These are phyloP conservation scores for Aureobasidium sp. DNA, from an alignment of 2,329 filamentous ascomycete genomes.

Conservation along the genomic window DNA sequence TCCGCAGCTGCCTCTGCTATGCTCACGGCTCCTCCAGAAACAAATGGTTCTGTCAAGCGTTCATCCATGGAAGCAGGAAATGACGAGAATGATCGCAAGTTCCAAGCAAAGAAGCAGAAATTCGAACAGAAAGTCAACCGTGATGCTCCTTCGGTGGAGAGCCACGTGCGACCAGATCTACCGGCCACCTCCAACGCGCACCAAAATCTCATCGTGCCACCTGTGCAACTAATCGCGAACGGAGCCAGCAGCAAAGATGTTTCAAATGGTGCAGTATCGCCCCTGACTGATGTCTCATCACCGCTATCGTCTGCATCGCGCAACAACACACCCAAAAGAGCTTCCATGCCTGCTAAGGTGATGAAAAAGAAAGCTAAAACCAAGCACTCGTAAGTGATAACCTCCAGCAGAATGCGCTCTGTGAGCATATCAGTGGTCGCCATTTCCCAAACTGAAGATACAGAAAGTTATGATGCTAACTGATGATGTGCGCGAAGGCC, in stretches of 20 bases:
- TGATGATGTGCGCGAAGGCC: slow-evolving; percentile 43
- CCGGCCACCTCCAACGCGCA: neutral
- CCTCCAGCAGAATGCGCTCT: slow-evolving; percentile 1
- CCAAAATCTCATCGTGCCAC: slow-evolving; percentile 9
- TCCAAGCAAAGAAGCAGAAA: slow-evolving; percentile 26
- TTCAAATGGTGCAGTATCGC: slow-evolving; percentile 18
- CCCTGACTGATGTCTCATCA: slow-evolving; percentile 24
- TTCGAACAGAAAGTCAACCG: slow-evolving; percentile 21
- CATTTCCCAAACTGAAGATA: neutral
- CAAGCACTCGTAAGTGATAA: slow-evolving; percentile 29
- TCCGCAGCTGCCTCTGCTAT: neutral
- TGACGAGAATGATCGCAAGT: slow-evolving; percentile 19
- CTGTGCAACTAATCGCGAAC: slow-evolving; percentile 9
- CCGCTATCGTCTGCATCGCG: slow-evolving; percentile 22
- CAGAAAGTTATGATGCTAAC: neutral
- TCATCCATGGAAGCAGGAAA: slow-evolving; percentile 27
- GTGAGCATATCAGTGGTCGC: neutral
- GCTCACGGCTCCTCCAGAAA: neutral
- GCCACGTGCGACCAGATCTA: slow-evolving; percentile 21
- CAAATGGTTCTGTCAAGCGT: slow-evolving; percentile 21
- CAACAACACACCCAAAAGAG: slow-evolving; percentile 21
- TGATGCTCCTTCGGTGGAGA: slow-evolving; percentile 23
- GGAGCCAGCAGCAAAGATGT: neutral
- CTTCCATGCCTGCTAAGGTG: slow-evolving; percentile 18
- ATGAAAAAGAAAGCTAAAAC: slow-evolving; percentile 27